These are phyloP conservation scores for Eragrostis nindensis DNA, from an alignment of 176 grass and related monocot species.

Conservation along the genomic window DNA sequence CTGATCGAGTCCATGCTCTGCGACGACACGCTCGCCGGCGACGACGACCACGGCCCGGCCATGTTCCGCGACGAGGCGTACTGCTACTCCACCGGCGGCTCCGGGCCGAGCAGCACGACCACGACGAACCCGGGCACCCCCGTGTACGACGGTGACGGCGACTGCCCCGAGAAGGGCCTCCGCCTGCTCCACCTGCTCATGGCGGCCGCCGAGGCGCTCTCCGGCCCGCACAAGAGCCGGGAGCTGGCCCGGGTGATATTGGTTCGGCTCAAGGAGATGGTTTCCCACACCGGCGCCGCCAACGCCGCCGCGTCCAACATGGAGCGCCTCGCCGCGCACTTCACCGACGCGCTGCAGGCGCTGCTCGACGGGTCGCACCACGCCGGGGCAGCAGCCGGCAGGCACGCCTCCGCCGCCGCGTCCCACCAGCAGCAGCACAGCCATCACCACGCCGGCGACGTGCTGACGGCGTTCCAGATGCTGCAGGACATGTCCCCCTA, in stretches of 20 bases:
- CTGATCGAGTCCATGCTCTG: slow-evolving; percentile 74
- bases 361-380: slow-evolving; percentile 57
- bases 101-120: slow-evolving; percentile 55
- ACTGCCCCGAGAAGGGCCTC: slow-evolving; percentile 55
- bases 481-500: slow-evolving; percentile 88
- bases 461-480: slow-evolving; percentile 75
- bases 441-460: slow-evolving; percentile 39
- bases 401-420: slow-evolving; percentile 13
- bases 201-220: slow-evolving; percentile 72
- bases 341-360: slow-evolving; percentile 67
- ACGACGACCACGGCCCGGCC: neutral
- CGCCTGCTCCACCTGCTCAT: slow-evolving; percentile 71
- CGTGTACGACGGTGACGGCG: slow-evolving; percentile 30
- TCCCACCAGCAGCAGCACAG: neutral
- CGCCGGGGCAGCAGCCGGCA: neutral
- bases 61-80: slow-evolving; percentile 35
- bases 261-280: slow-evolving; percentile 93
- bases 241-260: slow-evolving; percentile 87
- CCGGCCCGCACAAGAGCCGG: slow-evolving; percentile 63
- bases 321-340: slow-evolving; percentile 75
- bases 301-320: slow-evolving; percentile 56
- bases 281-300: slow-evolving; percentile 39
- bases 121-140: slow-evolving; percentile 54
- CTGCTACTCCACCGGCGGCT: slow-evolving; percentile 41
- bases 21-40: slow-evolving; percentile 39